A percentile compares a stretch with the other conserved stretches of the same genome.
phyloP scores from a whole-genome alignment of 2,329 filamentous ascomycete species.

The Scedosporium boydii region DNA sequence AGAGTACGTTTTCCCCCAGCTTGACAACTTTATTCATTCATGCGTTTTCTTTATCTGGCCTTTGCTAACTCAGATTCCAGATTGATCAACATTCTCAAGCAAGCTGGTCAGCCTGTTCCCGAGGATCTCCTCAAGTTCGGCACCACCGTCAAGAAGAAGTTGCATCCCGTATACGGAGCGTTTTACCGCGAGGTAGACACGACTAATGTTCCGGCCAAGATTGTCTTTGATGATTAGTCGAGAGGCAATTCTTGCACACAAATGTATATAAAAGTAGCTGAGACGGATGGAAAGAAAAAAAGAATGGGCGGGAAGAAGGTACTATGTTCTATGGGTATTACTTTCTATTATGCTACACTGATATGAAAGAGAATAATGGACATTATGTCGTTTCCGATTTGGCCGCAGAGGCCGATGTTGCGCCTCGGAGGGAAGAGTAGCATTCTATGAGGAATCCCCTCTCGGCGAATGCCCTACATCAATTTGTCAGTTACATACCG shows the following conservation, averaged over 20 bases:
- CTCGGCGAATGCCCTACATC: slow-evolving; percentile 41
- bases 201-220: slow-evolving; percentile 80
- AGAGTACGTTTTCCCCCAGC: slow-evolving; percentile 49
- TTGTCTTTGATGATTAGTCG: slow-evolving; percentile 56
- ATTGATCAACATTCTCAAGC: slow-evolving; percentile 88
- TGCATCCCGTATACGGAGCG: slow-evolving; percentile 85
- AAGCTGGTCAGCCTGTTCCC: slow-evolving; percentile 83
- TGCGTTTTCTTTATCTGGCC: not conserved
- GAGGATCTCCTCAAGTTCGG: slow-evolving; percentile 91
- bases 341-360: slow-evolving; percentile 3
- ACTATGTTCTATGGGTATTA: not conserved
- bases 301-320: not conserved
- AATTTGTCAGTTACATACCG: not conserved
- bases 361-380: not conserved
- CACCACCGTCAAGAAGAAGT: slow-evolving; percentile 98
- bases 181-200: slow-evolving; percentile 89
- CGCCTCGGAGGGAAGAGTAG: slow-evolving; percentile 31
- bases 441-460: slow-evolving; percentile 42
- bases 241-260: too few species aligned
- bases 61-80: slow-evolving; percentile 28
- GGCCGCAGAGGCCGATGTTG: slow-evolving; percentile 13
- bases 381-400: slow-evolving; percentile 10
- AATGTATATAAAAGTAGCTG: not conserved
- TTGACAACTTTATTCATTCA: not conserved
- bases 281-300: not conserved